Evolutionary conservation across 75 land plant genomes (phyloP).

Genomic region (Larix kaempferi): DNA sequence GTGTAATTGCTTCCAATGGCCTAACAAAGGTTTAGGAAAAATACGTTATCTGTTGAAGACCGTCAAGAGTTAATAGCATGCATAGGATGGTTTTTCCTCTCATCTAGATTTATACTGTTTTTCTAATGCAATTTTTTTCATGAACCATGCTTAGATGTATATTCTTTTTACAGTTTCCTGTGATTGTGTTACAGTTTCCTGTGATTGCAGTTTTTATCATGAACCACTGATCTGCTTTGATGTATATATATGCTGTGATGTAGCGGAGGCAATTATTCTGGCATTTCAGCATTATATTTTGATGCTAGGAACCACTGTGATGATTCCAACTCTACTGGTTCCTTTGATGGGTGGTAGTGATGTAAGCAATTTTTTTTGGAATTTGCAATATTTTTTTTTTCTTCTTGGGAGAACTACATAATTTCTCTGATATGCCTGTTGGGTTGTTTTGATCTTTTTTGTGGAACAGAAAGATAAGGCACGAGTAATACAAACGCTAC

Average conservation of each 20-base stretch:
- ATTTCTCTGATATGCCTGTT: too few species aligned
- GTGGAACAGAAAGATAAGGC: slow-evolving; percentile 53
- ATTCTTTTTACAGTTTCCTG: neutral
- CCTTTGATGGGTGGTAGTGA: slow-evolving; percentile 86
- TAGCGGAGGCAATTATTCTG: slow-evolving; percentile 62
- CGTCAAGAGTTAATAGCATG: neutral
- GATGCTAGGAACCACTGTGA: slow-evolving; percentile 84
- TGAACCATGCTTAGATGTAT: neutral
- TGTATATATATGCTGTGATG: slow-evolving; percentile 9
- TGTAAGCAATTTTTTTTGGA: slow-evolving; percentile 33
- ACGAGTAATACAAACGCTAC: slow-evolving; percentile 45
- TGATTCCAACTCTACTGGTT: slow-evolving; percentile 72
- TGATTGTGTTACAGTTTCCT: neutral
- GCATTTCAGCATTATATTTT: slow-evolving; percentile 93
- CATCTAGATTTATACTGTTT: neutral
- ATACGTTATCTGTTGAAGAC: too few species aligned
- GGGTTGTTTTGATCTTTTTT: too few species aligned
- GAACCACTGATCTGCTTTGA: slow-evolving; percentile 2
- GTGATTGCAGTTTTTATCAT: neutral
- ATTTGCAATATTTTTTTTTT: too few species aligned
- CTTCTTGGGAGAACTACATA: too few species aligned
- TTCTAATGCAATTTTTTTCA: neutral
- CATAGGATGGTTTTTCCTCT: neutral
- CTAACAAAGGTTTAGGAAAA: neutral
- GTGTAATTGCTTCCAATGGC: neutral